Evolutionary conservation across 768 basidiomycete species (phyloP).

Genomic region (Inosperma sp.): DNA sequence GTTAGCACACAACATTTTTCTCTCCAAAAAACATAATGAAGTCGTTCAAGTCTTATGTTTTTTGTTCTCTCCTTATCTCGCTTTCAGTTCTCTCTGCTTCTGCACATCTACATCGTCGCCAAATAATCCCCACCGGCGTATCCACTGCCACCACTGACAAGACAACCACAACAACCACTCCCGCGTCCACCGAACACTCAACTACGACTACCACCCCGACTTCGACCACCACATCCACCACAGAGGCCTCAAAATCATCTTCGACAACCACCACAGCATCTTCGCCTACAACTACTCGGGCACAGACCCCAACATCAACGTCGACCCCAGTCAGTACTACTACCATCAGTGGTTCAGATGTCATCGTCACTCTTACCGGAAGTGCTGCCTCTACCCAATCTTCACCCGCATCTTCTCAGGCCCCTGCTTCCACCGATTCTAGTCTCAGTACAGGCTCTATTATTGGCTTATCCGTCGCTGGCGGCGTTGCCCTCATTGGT

Average conservation of each 20-base stretch:
- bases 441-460: constrained; percentile 70
- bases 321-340: constrained; percentile 13
- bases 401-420: constrained; percentile 25
- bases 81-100: constrained; percentile 22
- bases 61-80: constrained; percentile 25
- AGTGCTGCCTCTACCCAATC: constrained; percentile 13
- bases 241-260: constrained; percentile 5
- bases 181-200: constrained; percentile 12
- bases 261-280: constrained; percentile 16
- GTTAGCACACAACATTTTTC: no score
- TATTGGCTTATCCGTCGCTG: constrained; percentile 75
- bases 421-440: constrained; percentile 18
- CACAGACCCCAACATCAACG: constrained; percentile 1
- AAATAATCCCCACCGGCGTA: background rate
- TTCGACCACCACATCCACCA: constrained; percentile 12
- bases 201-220: constrained; percentile 16
- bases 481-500: constrained; percentile 68
- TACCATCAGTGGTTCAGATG: constrained; percentile 18
- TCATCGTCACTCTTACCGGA: constrained; percentile 25
- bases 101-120: background rate
- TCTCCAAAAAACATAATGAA: constrained; percentile 21
- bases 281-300: constrained; percentile 9
- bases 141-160: background rate
- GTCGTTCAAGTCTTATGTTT: constrained; percentile 11
- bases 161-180: constrained; percentile 11